Evolutionary conservation across 306 rosid genomes (phyloP).

Genomic region (Vigna trinervia): DNA sequence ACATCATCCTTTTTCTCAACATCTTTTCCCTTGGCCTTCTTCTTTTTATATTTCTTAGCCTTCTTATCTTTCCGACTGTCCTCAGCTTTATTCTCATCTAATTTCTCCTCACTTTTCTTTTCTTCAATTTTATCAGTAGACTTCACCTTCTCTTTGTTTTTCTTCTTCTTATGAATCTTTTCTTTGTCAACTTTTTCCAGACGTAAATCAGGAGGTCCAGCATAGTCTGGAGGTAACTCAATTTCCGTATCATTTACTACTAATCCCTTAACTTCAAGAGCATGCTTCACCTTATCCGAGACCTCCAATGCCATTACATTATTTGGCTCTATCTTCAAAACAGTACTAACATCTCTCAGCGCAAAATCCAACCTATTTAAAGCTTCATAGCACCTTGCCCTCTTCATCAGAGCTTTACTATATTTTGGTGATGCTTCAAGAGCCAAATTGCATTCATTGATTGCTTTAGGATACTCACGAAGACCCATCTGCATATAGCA

Average conservation of each 20-base stretch:
- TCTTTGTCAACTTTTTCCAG: conserved; percentile 51
- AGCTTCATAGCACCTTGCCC: conserved; percentile 92
- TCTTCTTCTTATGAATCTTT: conserved; percentile 70
- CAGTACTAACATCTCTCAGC: conserved; percentile 70
- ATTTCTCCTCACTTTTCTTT: conserved; percentile 39
- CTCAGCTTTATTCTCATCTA: conserved; percentile 43
- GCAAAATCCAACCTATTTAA: conserved; percentile 86
- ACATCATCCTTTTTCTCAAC: conserved; percentile 63
- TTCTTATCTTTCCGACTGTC: conserved; percentile 31
- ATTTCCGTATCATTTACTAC: conserved; percentile 59
- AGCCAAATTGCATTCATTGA: conserved; percentile 86
- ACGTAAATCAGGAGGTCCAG: conserved; percentile 53
- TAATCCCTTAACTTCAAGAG: conserved; percentile 70
- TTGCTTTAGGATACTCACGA: conserved; percentile 79
- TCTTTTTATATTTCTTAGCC: conserved; percentile 46
- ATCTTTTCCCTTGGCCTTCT: conserved; percentile 53
- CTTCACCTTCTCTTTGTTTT: conserved; percentile 54
- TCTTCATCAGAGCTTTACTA: conserved; percentile 86
- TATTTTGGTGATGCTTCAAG: conserved; percentile 84
- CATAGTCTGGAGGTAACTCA: conserved; percentile 82
- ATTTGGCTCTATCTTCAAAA: conserved; percentile 73
- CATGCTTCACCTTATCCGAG: conserved; percentile 62
- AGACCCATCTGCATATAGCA: conserved; percentile 96
- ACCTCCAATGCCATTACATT: conserved; percentile 89
- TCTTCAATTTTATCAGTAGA: conserved; percentile 36